Conservation (phyloP, 2,329 filamentous ascomycete genomes). For the Monosporascus sp. region DNA sequence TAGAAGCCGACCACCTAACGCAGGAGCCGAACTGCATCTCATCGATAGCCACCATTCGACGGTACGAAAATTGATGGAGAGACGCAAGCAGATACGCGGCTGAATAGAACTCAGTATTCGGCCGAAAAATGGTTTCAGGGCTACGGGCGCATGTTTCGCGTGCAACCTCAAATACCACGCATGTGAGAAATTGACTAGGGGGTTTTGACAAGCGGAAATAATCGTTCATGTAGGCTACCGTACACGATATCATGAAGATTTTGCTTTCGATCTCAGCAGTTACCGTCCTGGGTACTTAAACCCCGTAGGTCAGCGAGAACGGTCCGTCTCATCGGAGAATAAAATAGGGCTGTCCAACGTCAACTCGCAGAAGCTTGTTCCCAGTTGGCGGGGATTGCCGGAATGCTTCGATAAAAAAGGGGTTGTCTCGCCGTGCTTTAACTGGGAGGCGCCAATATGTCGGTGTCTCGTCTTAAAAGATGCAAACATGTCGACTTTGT, state of each 20-base stretch:
- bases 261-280: not conserved
- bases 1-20: too few relatives aligned
- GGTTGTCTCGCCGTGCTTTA: too few relatives aligned
- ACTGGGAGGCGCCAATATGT: too few relatives aligned
- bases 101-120: not conserved
- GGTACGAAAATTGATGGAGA: not conserved
- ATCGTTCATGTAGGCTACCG: not conserved
- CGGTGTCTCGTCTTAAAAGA: too few relatives aligned
- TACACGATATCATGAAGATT: not conserved
- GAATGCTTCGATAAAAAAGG: too few relatives aligned
- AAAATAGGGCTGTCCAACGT: too few relatives aligned
- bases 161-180: not conserved
- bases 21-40: too few relatives aligned
- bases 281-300: not conserved
- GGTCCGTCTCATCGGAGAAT: too few relatives aligned
- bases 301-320: not conserved
- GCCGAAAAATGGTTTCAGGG: not conserved
- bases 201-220: not conserved
- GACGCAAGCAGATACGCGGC: not conserved
- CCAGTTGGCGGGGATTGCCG: too few relatives aligned
- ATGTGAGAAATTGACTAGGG: not conserved
- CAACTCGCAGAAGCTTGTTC: too few relatives aligned
- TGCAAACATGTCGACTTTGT: too few relatives aligned
- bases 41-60: too few relatives aligned
- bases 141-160: not conserved